Base-by-base conservation (phyloP, 768 basidiomycete genomes). In the Daedaleopsis nitida region DNA sequence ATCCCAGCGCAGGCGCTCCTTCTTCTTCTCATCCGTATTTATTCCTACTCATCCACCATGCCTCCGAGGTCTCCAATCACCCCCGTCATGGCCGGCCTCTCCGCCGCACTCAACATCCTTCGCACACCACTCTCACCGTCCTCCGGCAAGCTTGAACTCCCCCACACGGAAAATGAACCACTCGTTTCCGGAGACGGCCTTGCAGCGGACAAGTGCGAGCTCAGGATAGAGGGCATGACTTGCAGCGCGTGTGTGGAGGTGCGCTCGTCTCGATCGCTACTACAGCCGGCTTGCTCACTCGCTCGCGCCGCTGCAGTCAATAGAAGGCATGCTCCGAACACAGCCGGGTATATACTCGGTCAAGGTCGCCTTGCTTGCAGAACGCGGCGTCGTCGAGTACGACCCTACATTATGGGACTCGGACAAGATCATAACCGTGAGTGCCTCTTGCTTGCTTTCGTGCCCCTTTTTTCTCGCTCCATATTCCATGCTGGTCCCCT, bases 291-390 rank as follows among this genome's bases (percentile, higher is more conserved):
- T 16, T 37, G 37, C 35, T 21, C 57, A 38, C 21, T 43, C 12
- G 43, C 44, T 21, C 63, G 23, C 5, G 27, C 27, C 7, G 27
- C 27, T 32, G 27, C 47, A 93, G 89, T 85, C 91, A 14, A 95
- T 96, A 58, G 94, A 96, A 72, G 85, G 87, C 43, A 89, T 90
- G 80, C 82, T 96, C 21, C 80, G 87, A 69, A 80, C 79, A 17
- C 92, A 96, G 72, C 77, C 86, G n/a, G 97, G 97, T n/a, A 95
- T 99, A 53, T 76, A 86, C 62, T 91, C 89, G 12, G 77, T 97
- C 62, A 94, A 94, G 71, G 95, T 99, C n/a, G 96, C 96, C 23
- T 82, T 99, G n/a, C 83, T 99, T 24, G 94, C 97, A 13, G 96
- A 99, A 74, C 87, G 96, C 14, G 96, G 88, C 4, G 83, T 93